Base-by-base conservation (phyloP, 2,329 filamentous ascomycete species). In the Pseudocercospora pini-densiflorae region DNA sequence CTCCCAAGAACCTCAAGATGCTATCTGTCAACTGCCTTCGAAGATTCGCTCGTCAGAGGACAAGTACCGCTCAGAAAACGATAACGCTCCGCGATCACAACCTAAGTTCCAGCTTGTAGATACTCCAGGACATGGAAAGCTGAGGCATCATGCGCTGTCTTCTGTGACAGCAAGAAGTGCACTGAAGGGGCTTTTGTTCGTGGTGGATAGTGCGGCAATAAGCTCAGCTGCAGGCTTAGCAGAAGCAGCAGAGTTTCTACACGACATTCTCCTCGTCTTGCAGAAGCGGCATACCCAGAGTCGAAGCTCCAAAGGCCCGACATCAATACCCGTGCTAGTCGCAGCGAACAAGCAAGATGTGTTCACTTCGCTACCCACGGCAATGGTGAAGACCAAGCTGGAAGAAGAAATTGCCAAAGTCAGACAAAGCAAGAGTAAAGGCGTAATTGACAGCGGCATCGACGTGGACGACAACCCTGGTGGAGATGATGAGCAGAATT, bases 261-360 rank as follows among this genome's bases (percentile, higher is more conserved):
- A 98, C 81, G 94, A 98, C 68, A 82, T 96, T 0, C 86, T 99
- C n/a, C 84, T 98, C 2, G 78, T 87, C 2, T 83, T 99, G 65
- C 55, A 58, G 33, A 91, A 90, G 79, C 86, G 90, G 55, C 86
- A 88, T 58, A 86, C 87, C 31, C 80, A 80, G 67, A 78, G 81
- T 45, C 88, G 85, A 69, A 84, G 85, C 1, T 83, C 85, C 54
- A 89, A 88, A 72, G 83, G 83, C 0, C 85, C 87, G 0, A 80
- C 83, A 23, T 84, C 87, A 23, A 85, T 95, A 8, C 89, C 92
- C 0, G 85, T 99, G 7, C 85, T 99, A 40, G 83, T 99, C 36
- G 94, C 93, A 1, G 94, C 93, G 62, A 99, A 98, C 81, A 99
- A 99, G 85, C 87, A 93, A 77, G 95, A 99, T 78, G 85, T 99